Evolutionary conservation across 176 grass and related monocot genomes (phyloP).

Genomic region (Areca catechu): DNA sequence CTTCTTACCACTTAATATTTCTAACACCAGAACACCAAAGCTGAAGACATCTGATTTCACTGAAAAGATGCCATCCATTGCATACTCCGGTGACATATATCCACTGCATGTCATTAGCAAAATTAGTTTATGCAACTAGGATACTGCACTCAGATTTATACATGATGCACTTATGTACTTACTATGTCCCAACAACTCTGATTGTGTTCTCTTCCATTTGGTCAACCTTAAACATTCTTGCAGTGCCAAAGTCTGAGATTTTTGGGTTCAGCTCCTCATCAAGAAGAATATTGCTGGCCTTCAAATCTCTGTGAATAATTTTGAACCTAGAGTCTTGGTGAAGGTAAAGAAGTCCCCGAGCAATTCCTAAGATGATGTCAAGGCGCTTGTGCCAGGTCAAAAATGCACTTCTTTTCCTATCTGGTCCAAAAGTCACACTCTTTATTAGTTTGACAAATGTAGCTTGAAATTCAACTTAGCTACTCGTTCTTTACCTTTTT

Average conservation of each 20-base stretch:
- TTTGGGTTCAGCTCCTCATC: constrained; percentile 53
- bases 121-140: neutral
- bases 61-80: constrained; percentile 1
- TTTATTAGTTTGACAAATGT: too few relatives aligned
- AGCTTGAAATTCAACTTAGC: too few relatives aligned
- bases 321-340: constrained; percentile 56
- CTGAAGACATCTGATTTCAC: constrained; percentile 9
- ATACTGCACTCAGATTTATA: too few relatives aligned
- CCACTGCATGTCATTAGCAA: neutral
- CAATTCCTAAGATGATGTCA: constrained; percentile 40
- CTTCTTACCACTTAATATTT: constrained; percentile 3
- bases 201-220: constrained; percentile 28
- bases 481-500: too few relatives aligned
- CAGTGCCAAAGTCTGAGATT: constrained; percentile 63
- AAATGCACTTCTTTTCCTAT: constrained; percentile 14
- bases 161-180: constrained; percentile 5
- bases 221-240: constrained; percentile 44
- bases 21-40: neutral
- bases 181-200: constrained; percentile 60
- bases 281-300: constrained; percentile 68
- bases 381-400: constrained; percentile 34
- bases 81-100: constrained; percentile 6
- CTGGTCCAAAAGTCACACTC: constrained; percentile 11
- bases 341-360: constrained; percentile 60
- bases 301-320: constrained; percentile 64